These are phyloP conservation scores for Terana coerulea DNA, from an alignment of 768 basidiomycete species.

Conservation along the genomic window DNA sequence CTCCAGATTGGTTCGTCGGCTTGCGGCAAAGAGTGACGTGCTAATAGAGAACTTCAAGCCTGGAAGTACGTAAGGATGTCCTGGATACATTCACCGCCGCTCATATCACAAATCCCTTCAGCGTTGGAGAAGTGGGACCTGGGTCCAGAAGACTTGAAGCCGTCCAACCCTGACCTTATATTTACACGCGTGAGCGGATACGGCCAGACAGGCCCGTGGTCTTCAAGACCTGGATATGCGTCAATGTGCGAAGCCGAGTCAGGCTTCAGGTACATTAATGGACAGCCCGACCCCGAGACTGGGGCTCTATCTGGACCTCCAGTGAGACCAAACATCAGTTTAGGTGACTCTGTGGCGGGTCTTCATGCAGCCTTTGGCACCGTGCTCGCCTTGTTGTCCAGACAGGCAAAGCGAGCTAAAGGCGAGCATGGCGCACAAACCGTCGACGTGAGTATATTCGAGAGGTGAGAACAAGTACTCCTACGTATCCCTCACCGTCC, in stretches of 20 bases:
- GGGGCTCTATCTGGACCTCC: constrained; percentile 57
- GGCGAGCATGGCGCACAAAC: constrained; percentile 40
- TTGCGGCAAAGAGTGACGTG: constrained; percentile 64
- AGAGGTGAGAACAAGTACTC: constrained; percentile 57
- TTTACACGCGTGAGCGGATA: constrained; percentile 85
- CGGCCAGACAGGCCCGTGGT: constrained; percentile 74
- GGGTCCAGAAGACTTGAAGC: constrained; percentile 53
- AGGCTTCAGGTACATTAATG: constrained; percentile 72
- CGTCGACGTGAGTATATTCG: constrained; percentile 75
- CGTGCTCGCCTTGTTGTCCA: constrained; percentile 56
- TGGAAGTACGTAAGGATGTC: constrained; percentile 46
- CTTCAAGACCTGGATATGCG: constrained; percentile 64
- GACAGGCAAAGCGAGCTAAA: constrained; percentile 30
- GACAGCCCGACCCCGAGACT: constrained; percentile 51
- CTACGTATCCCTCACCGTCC: background rate
- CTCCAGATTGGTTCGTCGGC: constrained; percentile 52
- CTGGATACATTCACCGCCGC: background rate
- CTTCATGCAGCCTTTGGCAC: constrained; percentile 73
- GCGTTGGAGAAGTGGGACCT: constrained; percentile 70
- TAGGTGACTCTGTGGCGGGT: constrained; percentile 71
- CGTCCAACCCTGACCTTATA: constrained; percentile 83
- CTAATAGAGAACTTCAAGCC: constrained; percentile 73
- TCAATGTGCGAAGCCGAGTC: constrained; percentile 76
- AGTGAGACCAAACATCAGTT: constrained; percentile 66
- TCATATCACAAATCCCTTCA: constrained; percentile 22